Conservation (phyloP, 2,329 filamentous ascomycete species). For the Pyrenophora seminiperda region DNA sequence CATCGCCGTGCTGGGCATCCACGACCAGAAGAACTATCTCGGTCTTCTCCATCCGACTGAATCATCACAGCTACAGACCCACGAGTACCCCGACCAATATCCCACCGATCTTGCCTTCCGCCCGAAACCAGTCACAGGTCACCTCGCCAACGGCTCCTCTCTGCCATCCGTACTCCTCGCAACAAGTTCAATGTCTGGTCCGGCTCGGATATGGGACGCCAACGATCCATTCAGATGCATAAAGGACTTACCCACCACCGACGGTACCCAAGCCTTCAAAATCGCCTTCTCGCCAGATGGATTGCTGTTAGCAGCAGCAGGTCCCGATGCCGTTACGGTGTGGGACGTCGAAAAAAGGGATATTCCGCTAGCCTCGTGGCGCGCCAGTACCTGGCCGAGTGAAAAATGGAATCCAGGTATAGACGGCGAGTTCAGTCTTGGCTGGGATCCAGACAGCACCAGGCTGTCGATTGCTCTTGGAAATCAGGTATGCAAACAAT, state of each 20-base stretch:
- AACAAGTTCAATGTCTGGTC: slow-evolving; percentile 49
- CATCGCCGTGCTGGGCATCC: slow-evolving; percentile 42
- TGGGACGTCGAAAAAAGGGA: slow-evolving; percentile 49
- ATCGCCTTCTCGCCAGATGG: slow-evolving; percentile 54
- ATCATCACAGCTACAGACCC: slow-evolving; percentile 39
- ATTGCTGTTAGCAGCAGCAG: slow-evolving; percentile 51
- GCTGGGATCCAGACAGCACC: slow-evolving; percentile 48
- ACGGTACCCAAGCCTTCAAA: slow-evolving; percentile 46
- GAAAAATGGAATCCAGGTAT: slow-evolving; percentile 41
- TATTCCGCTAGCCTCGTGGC: slow-evolving; percentile 45
- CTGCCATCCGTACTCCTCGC: slow-evolving; percentile 44
- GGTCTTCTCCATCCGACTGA: slow-evolving; percentile 45
- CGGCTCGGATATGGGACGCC: slow-evolving; percentile 50
- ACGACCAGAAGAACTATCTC: slow-evolving; percentile 36
- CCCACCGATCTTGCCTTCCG: slow-evolving; percentile 52
- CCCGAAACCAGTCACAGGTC: slow-evolving; percentile 22
- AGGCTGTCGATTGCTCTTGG: slow-evolving; percentile 46
- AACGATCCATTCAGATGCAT: slow-evolving; percentile 43
- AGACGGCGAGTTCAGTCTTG: slow-evolving; percentile 45
- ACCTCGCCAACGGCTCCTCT: slow-evolving; percentile 26
- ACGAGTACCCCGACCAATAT: slow-evolving; percentile 42
- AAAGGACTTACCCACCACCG: slow-evolving; percentile 36
- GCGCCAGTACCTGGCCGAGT: slow-evolving; percentile 31
- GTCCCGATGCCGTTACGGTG: slow-evolving; percentile 52
- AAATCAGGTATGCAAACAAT: slow-evolving; percentile 40